Evolutionary conservation across 2,329 filamentous ascomycete species (phyloP), one percentile per base, ranked within the genome.

Genomic region (Anthostomella pinea): DNA sequence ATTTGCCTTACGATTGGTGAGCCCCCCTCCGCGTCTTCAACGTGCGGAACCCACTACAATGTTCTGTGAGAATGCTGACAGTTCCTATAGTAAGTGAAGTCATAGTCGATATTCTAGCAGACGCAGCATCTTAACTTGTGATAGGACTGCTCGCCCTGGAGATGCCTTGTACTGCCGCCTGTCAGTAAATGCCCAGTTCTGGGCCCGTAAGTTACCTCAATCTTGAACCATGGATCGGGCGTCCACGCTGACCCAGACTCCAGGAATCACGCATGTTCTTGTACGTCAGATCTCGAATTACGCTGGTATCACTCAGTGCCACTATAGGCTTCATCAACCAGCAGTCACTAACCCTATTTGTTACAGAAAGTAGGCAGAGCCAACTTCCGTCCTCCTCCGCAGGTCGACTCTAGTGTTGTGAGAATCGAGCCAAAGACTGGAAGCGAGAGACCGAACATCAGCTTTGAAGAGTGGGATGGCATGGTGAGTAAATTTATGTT

Each of bases 131-230:
- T n/a, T 49, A 16, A 48, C 25, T 22, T 13, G 15, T 15, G 17
- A 17, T 18, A 49, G 46, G 22, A 91, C 94, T 38, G 93, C 93
- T 10, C 83, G 84, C 28, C 87, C 91, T 0, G 87, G 87, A 7
- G 90, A 96, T 58, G 78, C 88, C 35, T 78, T 97, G 7, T 97
- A 96, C 70, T 89, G 83, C 49, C 78, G 93, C n/a, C 73, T 97
- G 17, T 86, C 80, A 2, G 91, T 95, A 40, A 97, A 97, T 56
- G 87, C 86, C 13, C 91, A 97, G 60, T 95, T 97, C 74, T 96
- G 86, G 79, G 79, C 83, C 7, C 82, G 80, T 53, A 79, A 41
- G 47, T 52, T 36, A 17, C 2, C 27, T 29, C 23, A 18, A n/a
- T 20, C 21, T n/a, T 10, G 2, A n/a, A 5, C 25, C n/a, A 16